Base-by-base conservation (phyloP, 2,329 filamentous ascomycete genomes). In the Verticillium nubilum region DNA sequence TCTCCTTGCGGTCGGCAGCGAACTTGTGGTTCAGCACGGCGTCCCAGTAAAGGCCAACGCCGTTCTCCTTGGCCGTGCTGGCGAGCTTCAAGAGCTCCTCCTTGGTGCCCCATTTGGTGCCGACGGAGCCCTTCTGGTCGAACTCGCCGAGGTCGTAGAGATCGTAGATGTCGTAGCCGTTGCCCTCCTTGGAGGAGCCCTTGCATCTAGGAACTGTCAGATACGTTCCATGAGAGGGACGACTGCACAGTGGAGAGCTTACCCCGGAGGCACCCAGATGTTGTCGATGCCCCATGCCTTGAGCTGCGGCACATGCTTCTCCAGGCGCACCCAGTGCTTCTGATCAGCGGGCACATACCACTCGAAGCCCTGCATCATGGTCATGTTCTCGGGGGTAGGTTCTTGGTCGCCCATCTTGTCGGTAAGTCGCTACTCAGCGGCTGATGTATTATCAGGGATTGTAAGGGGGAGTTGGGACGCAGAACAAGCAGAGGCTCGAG, bases 11-110 rank as follows among this genome's bases (percentile, higher is more conserved):
- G 68, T 91, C 88, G 17, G 87, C 88, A 3, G 83, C 87, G n/a
- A 88, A 87, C 69, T 89, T 90, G 71, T 91, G 89, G 67, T 91
- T 91, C 31, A 91, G 76, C 1, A 91, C 88, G 2, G 87, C 86
- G 70, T 91, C 89, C 84, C 86, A 91, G 65, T 89, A 85, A 1
- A 90, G 70, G 0, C 84, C 83, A 6, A 91, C 77, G 0, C 80
- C 83, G 42, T 80, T 67, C 26, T 83, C 74, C 54, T 83, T 80
- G 2, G 86, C 86, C 7, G 77, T 74, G 26, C 76, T 70, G 10
- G 78, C 73, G 52, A 91, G 72, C 25, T 78, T 75, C 4, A 82
- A 61, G 5, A 91, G 76, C 61, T 91, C 86, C 47, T 85, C 80
- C 65, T 85, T 85, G 3, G 78, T 77, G 3, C 88, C 89, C 87